These are phyloP conservation scores for Helianthus annuus DNA, from an alignment of 129 eudicot species.

Conservation along the genomic window HanXRQr2.0-SUNRISE NC_035441.2:62258227-62258726, in stretches of 20 bases:
- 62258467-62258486: too few relatives aligned
- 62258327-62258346: not conserved
- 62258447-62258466: too few relatives aligned
- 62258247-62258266: not conserved
- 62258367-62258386: too few relatives aligned
- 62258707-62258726: too few relatives aligned
- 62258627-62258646: not conserved
- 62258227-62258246: slow-evolving; percentile 4
- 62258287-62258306: not conserved
- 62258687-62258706: too few relatives aligned
- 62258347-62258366: too few relatives aligned
- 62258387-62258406: too few relatives aligned
- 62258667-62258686: too few relatives aligned
- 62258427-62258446: too few relatives aligned
- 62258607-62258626: not conserved
- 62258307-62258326: not conserved
- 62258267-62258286: not conserved
- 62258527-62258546: slow-evolving; percentile 57
- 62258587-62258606: slow-evolving; percentile 14
- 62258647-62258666: too few relatives aligned
- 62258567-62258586: slow-evolving; percentile 58
- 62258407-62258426: too few relatives aligned
- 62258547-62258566: slow-evolving; percentile 64
- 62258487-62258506: not conserved
- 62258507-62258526: slow-evolving; percentile 29